Conservation (phyloP, 805 yeast genomes). For the Cyberlindnera galapagoensis region DNA sequence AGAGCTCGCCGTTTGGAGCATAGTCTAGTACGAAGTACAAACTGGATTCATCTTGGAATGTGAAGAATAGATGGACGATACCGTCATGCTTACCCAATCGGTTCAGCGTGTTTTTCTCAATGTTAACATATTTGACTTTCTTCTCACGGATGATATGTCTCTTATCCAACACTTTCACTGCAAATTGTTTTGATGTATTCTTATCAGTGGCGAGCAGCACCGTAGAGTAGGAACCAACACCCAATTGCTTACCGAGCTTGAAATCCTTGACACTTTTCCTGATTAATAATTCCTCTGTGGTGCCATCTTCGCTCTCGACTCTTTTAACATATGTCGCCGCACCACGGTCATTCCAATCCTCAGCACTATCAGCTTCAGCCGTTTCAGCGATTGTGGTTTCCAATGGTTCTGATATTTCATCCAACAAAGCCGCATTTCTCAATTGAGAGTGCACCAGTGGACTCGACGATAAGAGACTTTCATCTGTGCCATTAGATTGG, state of each 20-base stretch:
- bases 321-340: constrained; percentile 50
- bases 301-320: constrained; percentile 39
- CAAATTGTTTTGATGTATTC: constrained; percentile 69
- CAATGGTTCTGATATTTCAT: constrained; percentile 4
- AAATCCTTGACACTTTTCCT: constrained; percentile 71
- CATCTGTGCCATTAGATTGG: constrained; percentile 21
- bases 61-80: constrained; percentile 62
- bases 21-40: constrained; percentile 71
- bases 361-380: background rate
- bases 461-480: constrained; percentile 14
- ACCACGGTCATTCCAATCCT: constrained; percentile 35
- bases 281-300: constrained; percentile 43
- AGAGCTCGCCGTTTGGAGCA: constrained; percentile 74
- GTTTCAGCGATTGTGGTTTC: constrained; percentile 1
- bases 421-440: constrained; percentile 3
- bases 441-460: constrained; percentile 7
- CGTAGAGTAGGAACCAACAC: constrained; percentile 95
- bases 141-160: constrained; percentile 75
- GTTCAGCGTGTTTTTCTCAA: constrained; percentile 75
- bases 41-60: constrained; percentile 72
- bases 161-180: constrained; percentile 71
- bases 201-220: constrained; percentile 82
- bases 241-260: constrained; percentile 80
- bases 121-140: constrained; percentile 78
- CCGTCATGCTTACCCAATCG: constrained; percentile 56